Base-by-base conservation (phyloP, 371 early-diverging fungal genomes). In the Zancudomyces culisetae region DNA sequence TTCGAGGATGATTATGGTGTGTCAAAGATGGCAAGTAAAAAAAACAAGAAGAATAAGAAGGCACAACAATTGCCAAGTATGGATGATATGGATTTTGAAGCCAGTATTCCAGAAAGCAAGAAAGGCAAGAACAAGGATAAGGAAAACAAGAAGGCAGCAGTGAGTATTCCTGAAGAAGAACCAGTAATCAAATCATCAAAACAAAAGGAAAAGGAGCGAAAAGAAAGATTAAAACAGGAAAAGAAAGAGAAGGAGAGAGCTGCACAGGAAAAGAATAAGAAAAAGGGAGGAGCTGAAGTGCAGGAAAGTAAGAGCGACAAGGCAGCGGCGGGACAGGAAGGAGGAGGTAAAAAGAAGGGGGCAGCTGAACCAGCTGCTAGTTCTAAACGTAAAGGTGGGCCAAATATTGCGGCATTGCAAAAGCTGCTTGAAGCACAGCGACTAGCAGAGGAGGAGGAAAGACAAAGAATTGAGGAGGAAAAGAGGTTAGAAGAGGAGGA, bases 171-270 rank as follows among this genome's bases (percentile, higher is more conserved):
- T 15, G 39, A 10, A 22, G 54, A 40, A 2, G 74, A 61, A 48
- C 60, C 69, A 19, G 58, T 52, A n/a, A 66, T 76, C 54, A 74
- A 74, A 57, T 63, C 72, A 2, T 65, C 70, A 58, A 76, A 75
- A 63, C 74, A 77, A 51, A 76, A 76, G 60, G 76, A 78, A 63
- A 70, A 70, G 47, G 64, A 91, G 66, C 77, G 87, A 48, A 84
- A 82, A 56, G 90, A 85, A 60, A 77, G 82, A 53, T 93, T 92
- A 42, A 90, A 90, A 61, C 76, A 85, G 27, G 67, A 86, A 24
- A 64, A 64, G 61, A 64, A 64, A 46, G 74, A 73, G 46, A 72
- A 76, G 60, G n/a, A n/a, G n/a, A n/a, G n/a, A 61, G 68, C 57
- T 66, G 70, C 47, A 55, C 68, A 52, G 53, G 75, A 63, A 63